A percentile compares a stretch with the other conserved stretches of the same genome.
phyloP scores from a whole-genome alignment of 1,139 yeast species.

The Taphrina deformans region DNA sequence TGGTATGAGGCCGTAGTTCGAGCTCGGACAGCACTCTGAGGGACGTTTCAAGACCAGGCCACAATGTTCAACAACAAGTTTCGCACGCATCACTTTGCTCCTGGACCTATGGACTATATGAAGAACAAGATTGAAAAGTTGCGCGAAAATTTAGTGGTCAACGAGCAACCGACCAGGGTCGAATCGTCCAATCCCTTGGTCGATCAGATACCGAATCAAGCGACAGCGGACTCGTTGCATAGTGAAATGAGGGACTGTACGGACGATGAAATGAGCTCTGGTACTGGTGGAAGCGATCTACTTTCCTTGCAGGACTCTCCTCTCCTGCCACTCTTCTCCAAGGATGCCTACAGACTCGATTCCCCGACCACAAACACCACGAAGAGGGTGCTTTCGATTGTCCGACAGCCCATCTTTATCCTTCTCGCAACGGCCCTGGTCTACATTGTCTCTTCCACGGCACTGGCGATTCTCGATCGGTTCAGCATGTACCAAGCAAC shows the following conservation, averaged over 20 bases:
- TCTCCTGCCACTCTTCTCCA: constrained; percentile 1
- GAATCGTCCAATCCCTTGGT: not conserved
- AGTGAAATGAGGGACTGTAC: not conserved
- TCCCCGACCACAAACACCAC: not conserved
- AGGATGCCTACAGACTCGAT: not conserved
- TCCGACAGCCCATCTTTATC: constrained; percentile 5
- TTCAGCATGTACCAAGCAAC: constrained; percentile 30
- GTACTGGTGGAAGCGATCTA: not conserved
- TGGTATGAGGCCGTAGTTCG: not conserved
- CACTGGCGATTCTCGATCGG: constrained; percentile 13
- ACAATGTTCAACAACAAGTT: constrained; percentile 14
- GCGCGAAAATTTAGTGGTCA: constrained; percentile 6
- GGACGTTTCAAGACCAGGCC: not conserved
- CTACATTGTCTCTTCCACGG: constrained; percentile 6
- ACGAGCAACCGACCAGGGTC: not conserved
- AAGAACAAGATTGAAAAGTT: constrained; percentile 11
- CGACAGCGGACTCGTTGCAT: not conserved
- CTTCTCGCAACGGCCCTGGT: not conserved
- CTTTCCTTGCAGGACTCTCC: not conserved
- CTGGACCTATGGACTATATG: constrained; percentile 26
- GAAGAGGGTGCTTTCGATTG: not conserved
- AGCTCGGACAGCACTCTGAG: not conserved
- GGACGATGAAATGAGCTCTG: not conserved
- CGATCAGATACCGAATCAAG: not conserved
- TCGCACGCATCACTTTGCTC: constrained; percentile 5